Evolutionary conservation across 2,329 filamentous ascomycete species (phyloP).

Genomic region (Penicillium sp.): DNA sequence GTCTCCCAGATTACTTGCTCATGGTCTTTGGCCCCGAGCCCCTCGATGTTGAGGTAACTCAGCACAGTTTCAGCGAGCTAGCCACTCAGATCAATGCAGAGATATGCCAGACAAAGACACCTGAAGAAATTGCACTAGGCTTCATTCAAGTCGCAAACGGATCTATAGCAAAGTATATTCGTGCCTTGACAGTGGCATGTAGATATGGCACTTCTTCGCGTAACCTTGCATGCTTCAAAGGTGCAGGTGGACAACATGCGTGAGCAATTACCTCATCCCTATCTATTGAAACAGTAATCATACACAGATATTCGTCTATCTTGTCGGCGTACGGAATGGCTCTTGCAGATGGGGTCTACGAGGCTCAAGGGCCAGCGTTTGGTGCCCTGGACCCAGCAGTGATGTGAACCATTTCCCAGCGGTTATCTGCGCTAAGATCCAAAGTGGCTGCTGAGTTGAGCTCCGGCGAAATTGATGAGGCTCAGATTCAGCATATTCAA

Average conservation of each 20-base stretch:
- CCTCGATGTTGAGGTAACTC: constrained; percentile 75
- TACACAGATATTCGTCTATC: constrained; percentile 34
- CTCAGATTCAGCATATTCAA: constrained; percentile 37
- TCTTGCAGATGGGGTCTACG: constrained; percentile 48
- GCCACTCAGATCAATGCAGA: constrained; percentile 78
- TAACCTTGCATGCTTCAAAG: constrained; percentile 83
- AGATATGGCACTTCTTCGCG: constrained; percentile 87
- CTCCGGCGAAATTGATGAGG: constrained; percentile 46
- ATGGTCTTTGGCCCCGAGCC: constrained; percentile 58
- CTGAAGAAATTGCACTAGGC: constrained; percentile 66
- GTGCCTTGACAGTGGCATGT: constrained; percentile 83
- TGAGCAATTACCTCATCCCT: constrained; percentile 72
- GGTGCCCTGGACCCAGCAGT: constrained; percentile 27
- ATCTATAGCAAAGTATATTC: constrained; percentile 85
- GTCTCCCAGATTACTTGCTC: constrained; percentile 90
- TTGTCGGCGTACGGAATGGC: constrained; percentile 54
- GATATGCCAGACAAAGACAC: constrained; percentile 51
- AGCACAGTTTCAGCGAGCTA: constrained; percentile 74
- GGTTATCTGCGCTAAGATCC: constrained; percentile 39
- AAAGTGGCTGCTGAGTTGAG: constrained; percentile 41
- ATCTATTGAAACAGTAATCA: neutral
- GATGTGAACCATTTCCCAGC: constrained; percentile 25
- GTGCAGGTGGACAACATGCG: constrained; percentile 87
- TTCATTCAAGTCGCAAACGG: constrained; percentile 90
- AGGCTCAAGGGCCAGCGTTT: constrained; percentile 45